Evolutionary conservation across 768 basidiomycete species (phyloP).

Genomic region (Coprinopsis sp.): DNA sequence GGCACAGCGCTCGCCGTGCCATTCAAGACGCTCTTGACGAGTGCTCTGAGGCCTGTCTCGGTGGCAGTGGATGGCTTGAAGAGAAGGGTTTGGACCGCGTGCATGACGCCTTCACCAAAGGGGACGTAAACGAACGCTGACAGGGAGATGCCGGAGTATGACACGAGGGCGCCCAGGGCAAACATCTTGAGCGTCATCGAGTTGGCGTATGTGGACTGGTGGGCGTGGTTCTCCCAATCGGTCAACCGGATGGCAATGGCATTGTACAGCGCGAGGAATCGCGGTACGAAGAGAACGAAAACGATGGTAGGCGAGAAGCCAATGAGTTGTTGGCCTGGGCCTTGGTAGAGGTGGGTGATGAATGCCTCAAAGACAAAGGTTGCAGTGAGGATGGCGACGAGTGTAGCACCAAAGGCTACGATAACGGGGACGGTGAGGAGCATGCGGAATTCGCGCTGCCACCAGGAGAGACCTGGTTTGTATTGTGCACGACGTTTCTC

Average conservation of each 20-base stretch:
- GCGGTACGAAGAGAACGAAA: conserved; percentile 77
- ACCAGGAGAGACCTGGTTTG: conserved; percentile 59
- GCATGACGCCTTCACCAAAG: conserved; percentile 84
- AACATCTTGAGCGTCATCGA: conserved; percentile 91
- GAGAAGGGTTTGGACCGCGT: conserved; percentile 40
- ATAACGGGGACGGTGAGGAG: conserved; percentile 70
- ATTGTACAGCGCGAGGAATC: conserved; percentile 71
- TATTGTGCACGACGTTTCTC: conserved; percentile 68
- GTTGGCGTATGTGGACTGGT: conserved; percentile 68
- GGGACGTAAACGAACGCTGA: conserved; percentile 97
- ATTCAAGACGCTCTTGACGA: conserved; percentile 25
- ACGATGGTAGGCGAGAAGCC: conserved; percentile 83
- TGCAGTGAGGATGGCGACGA: conserved; percentile 67
- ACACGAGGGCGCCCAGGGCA: conserved; percentile 80
- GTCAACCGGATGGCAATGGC: conserved; percentile 64
- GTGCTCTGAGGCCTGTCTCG: conserved; percentile 16
- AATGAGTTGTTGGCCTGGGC: conserved; percentile 73
- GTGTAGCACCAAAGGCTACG: conserved; percentile 60
- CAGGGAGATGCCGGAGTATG: conserved; percentile 86
- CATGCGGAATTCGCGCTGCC: conserved; percentile 65
- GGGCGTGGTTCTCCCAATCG: conserved; percentile 88
- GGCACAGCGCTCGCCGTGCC: conserved; percentile 20
- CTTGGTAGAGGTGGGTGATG: conserved; percentile 82
- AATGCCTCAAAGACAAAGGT: conserved; percentile 92
- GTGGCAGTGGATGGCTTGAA: conserved; percentile 25